A percentile compares a stretch with the other conserved stretches of the same genome.
These are phyloP conservation scores for Alopecurus myosuroides DNA, from an alignment of 176 grass and related monocot genomes.

Conservation along the genomic window DNA sequence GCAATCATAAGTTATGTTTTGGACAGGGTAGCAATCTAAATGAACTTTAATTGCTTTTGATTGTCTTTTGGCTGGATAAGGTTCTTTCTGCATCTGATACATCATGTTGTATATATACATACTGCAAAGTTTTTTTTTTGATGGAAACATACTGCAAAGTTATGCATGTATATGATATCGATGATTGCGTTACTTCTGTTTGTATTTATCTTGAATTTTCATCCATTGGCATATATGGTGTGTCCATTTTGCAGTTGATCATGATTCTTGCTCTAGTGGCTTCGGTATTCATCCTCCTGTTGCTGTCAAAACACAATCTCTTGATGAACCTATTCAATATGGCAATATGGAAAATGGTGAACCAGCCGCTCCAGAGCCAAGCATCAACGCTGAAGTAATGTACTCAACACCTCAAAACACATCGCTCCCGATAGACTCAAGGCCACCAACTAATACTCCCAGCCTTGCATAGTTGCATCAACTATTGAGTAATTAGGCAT, in stretches of 20 bases:
- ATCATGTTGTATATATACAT: background rate
- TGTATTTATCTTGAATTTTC: background rate
- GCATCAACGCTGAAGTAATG: too few relatives aligned
- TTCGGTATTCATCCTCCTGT: conserved; percentile 9
- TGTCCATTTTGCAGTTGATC: conserved; percentile 31
- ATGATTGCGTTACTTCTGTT: background rate
- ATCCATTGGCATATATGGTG: background rate
- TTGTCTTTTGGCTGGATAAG: background rate
- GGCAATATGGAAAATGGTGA: background rate
- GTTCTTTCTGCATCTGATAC: conserved; percentile 10
- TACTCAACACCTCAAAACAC: too few relatives aligned
- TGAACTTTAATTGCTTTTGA: background rate
- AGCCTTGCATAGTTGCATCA: too few relatives aligned
- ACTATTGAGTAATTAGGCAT: too few relatives aligned
- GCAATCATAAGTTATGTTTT: conserved; percentile 3
- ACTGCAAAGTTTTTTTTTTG: too few relatives aligned
- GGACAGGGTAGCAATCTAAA: background rate
- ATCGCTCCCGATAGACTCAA: too few relatives aligned
- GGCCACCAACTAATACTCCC: too few relatives aligned
- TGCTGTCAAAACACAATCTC: background rate
- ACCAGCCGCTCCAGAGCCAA: too few relatives aligned
- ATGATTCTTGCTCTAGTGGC: background rate
- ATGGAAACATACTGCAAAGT: too few relatives aligned
- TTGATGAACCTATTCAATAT: background rate
- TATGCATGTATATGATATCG: background rate